Evolutionary conservation across 208 protist genomes (phyloP).

Genomic region (Vickermania ingenoplastis): DNA sequence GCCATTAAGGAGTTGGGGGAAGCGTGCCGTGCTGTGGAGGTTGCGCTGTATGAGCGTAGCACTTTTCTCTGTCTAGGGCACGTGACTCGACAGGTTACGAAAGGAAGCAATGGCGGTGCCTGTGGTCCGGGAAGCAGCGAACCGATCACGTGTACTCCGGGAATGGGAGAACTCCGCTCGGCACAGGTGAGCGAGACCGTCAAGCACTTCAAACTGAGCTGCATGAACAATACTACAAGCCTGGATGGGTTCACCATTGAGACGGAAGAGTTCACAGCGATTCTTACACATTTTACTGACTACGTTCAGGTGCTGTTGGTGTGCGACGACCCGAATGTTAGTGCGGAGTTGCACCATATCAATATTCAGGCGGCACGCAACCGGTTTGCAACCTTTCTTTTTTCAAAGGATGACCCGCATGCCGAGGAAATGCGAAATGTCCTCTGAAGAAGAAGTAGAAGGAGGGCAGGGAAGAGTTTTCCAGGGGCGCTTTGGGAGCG

Average conservation of each 20-base stretch:
- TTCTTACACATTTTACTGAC: conserved; percentile 79
- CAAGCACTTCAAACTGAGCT: conserved; percentile 88
- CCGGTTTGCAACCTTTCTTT: conserved; percentile 60
- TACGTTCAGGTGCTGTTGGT: conserved; percentile 81
- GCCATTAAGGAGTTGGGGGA: conserved; percentile 89
- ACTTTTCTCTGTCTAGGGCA: conserved; percentile 97
- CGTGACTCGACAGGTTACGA: conserved; percentile 40
- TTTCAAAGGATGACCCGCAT: conserved; percentile 46
- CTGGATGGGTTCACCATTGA: conserved; percentile 67
- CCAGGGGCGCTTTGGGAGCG: too few relatives aligned
- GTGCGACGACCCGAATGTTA: conserved; percentile 54
- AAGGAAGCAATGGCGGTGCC: conserved; percentile 8
- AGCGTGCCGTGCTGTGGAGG: conserved; percentile 95
- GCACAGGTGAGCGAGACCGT: conserved; percentile 85
- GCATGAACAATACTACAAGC: conserved; percentile 84
- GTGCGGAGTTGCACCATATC: conserved; percentile 67
- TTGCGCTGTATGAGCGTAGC: conserved; percentile 97
- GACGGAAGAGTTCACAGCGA: conserved; percentile 61
- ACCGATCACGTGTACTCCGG: neutral
- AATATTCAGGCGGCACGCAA: conserved; percentile 58
- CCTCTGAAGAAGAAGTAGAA: conserved; percentile 20
- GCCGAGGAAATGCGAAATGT: conserved; percentile 76
- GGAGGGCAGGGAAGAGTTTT: too few relatives aligned
- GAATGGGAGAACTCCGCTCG: conserved; percentile 44
- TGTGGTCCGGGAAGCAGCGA: neutral